These are phyloP conservation scores for Wickerhamiella brachini DNA, from an alignment of 805 yeast species.

Conservation along the genomic window DNA sequence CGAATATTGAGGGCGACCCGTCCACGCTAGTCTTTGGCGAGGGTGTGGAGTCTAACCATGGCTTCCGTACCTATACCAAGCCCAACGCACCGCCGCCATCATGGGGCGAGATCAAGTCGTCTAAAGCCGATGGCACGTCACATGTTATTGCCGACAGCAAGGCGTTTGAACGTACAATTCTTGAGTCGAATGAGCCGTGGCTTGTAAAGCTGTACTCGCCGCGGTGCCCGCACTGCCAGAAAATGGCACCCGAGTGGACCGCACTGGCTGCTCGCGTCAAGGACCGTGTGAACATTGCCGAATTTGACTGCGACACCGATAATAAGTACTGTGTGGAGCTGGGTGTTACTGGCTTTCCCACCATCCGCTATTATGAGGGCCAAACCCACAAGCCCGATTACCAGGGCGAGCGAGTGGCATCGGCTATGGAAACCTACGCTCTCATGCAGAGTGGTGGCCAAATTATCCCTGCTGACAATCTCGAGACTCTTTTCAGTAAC, in stretches of 20 bases:
- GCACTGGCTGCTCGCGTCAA: conserved; percentile 22
- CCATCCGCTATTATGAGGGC: conserved; percentile 9
- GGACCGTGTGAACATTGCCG: conserved; percentile 27
- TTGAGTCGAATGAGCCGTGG: conserved; percentile 25
- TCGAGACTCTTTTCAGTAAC: conserved; percentile 15
- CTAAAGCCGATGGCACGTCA: conserved; percentile 23
- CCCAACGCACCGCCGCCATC: conserved; percentile 13
- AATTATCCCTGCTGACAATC: conserved; percentile 19
- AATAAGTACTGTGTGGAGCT: conserved; percentile 22
- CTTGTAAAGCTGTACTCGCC: conserved; percentile 30
- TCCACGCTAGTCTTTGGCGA: conserved; percentile 12
- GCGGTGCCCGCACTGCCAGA: conserved; percentile 27
- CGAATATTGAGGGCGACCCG: conserved; percentile 13
- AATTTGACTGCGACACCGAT: conserved; percentile 27
- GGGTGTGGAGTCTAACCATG: conserved; percentile 12
- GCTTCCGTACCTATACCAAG: conserved; percentile 13
- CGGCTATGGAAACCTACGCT: conserved; percentile 25
- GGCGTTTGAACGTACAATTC: conserved; percentile 20
- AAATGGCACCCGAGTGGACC: conserved; percentile 26
- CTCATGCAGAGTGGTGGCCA: conserved; percentile 16
- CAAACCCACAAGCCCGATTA: conserved; percentile 11
- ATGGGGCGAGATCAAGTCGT: conserved; percentile 4
- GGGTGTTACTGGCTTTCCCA: conserved; percentile 20
- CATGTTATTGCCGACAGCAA: conserved; percentile 17
- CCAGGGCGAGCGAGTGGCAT: conserved; percentile 22